Conservation (phyloP, 2,329 filamentous ascomycete genomes). For the Bipolaris zeicola region DNA sequence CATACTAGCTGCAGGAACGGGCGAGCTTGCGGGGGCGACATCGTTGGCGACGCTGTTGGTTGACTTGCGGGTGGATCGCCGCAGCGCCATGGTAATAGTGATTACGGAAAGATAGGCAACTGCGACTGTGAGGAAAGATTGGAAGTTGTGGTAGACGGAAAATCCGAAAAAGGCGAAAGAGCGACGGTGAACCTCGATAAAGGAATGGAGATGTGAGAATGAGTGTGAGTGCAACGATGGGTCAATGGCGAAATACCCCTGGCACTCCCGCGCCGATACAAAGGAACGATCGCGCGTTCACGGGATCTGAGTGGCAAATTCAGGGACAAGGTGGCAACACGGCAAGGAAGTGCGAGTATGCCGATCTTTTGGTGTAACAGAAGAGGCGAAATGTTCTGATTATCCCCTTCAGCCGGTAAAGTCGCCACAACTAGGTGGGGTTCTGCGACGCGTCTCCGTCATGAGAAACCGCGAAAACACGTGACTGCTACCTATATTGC, state of each 20-base stretch:
- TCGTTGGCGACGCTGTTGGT: slow-evolving; percentile 12
- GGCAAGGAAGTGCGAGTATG: neutral
- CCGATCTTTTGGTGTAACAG: slow-evolving; percentile 2
- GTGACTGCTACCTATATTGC: slow-evolving; percentile 3
- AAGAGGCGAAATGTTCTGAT: neutral
- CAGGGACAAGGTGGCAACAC: slow-evolving; percentile 5
- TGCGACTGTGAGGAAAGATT: neutral
- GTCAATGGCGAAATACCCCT: slow-evolving; percentile 32
- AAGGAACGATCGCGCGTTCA: slow-evolving; percentile 27
- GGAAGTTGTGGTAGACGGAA: neutral
- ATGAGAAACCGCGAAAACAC: slow-evolving; percentile 8
- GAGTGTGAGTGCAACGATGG: slow-evolving; percentile 11
- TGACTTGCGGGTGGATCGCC: slow-evolving; percentile 36
- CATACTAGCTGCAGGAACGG: slow-evolving; percentile 10
- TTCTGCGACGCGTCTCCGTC: slow-evolving; percentile 11
- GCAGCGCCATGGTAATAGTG: slow-evolving; percentile 26
- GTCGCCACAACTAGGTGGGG: slow-evolving; percentile 2
- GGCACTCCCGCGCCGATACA: slow-evolving; percentile 26
- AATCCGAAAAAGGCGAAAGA: neutral
- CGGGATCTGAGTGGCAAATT: slow-evolving; percentile 36
- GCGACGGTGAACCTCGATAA: slow-evolving; percentile 6
- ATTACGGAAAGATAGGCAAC: slow-evolving; percentile 3
- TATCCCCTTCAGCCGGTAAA: neutral
- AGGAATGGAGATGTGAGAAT: slow-evolving; percentile 19
- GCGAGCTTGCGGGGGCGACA: slow-evolving; percentile 8